These are phyloP conservation scores for Auxenochlorella pyrenoidosa DNA, from an alignment of 139 green algal genomes.

Conservation along the genomic window DNA sequence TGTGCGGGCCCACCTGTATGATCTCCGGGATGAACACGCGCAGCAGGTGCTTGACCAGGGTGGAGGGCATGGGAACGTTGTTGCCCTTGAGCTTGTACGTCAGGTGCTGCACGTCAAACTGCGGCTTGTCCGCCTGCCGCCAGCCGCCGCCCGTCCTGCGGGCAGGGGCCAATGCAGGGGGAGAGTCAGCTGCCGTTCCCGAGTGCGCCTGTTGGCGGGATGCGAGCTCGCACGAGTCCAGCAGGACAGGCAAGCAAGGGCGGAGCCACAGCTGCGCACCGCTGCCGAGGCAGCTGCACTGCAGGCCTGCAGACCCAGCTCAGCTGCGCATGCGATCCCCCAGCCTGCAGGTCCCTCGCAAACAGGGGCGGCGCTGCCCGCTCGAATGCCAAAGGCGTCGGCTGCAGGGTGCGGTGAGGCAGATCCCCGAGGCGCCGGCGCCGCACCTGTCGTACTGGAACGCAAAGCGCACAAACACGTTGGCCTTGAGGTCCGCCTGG, in stretches of 20 bases:
- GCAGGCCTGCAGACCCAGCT: too few species aligned
- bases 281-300: too few species aligned
- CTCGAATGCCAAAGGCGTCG: too few species aligned
- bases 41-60: slow-evolving; percentile 68
- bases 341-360: background rate
- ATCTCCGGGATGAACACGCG: slow-evolving; percentile 55
- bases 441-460: slow-evolving; percentile 59
- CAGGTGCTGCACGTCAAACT: slow-evolving; percentile 67
- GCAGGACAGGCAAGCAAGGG: too few species aligned
- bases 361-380: too few species aligned
- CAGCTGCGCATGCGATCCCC: too few species aligned
- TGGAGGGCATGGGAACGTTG: slow-evolving; percentile 71
- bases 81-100: slow-evolving; percentile 53
- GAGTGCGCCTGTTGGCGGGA: too few species aligned
- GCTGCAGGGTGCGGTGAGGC: too few species aligned
- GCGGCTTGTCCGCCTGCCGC: slow-evolving; percentile 32
- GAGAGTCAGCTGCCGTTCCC: background rate
- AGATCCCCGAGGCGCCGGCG: too few species aligned
- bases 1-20: slow-evolving; percentile 40
- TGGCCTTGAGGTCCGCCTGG: slow-evolving; percentile 70
- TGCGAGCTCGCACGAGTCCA: too few species aligned
- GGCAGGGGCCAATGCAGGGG: background rate
- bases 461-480: slow-evolving; percentile 45
- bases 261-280: too few species aligned
- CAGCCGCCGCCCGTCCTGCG: slow-evolving; percentile 42